Evolutionary conservation across 441 rosid genomes (phyloP).

Genomic region (Populus trichocarpa): DNA sequence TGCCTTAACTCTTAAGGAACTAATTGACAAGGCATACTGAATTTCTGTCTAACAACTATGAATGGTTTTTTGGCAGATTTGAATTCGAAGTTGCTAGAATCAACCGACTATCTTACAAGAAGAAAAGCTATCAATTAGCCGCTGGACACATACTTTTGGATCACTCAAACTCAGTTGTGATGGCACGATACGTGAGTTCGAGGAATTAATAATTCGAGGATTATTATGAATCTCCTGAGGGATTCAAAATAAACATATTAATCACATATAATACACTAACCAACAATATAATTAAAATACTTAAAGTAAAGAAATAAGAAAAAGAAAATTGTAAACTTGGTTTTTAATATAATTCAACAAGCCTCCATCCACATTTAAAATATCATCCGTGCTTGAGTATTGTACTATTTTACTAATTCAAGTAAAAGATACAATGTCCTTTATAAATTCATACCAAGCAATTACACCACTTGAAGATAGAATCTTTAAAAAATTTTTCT

Average conservation of each 20-base stretch:
- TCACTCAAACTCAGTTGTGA: slow-evolving; percentile 87
- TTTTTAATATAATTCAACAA: no score
- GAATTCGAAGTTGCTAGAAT: slow-evolving; percentile 81
- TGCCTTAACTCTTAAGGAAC: slow-evolving; percentile 97
- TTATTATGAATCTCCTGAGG: slow-evolving; percentile 96
- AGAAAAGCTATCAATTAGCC: slow-evolving; percentile 84
- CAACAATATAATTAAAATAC: no score
- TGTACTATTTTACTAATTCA: no score
- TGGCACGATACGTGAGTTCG: slow-evolving; percentile 88
- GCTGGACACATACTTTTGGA: slow-evolving; percentile 84
- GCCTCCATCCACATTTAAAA: no score
- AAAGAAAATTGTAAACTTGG: no score
- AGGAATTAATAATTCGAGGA: slow-evolving; percentile 72
- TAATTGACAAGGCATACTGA: slow-evolving; percentile 88
- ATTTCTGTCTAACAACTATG: slow-evolving; percentile 86
- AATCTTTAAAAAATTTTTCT: no score
- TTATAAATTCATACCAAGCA: no score
- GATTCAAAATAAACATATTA: slow-evolving; percentile 39
- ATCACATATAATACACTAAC: no score
- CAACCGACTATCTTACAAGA: slow-evolving; percentile 82
- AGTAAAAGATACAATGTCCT: no score
- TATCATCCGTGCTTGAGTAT: no score
- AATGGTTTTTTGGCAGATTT: slow-evolving; percentile 86
- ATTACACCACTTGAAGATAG: no score
- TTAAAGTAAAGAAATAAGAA: no score